Evolutionary conservation across 1,139 yeast species (phyloP).

Genomic region (Diutina scorzettiae): DNA sequence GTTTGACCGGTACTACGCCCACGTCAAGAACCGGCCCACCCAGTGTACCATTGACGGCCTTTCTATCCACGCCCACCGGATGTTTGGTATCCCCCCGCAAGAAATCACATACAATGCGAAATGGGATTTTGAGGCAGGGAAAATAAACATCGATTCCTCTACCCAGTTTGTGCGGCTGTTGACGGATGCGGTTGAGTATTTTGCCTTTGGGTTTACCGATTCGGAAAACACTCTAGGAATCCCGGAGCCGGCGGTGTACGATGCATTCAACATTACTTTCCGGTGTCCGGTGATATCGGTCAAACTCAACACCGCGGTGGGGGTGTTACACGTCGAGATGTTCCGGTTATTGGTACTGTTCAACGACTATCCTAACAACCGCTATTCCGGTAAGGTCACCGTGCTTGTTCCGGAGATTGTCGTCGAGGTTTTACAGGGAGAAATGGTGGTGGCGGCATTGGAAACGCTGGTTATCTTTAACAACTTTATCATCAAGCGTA

Average conservation of each 20-base stretch:
- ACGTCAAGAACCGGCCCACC: constrained; percentile 11
- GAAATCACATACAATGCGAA: constrained; percentile 83
- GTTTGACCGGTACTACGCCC: not conserved
- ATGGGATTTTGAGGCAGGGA: constrained; percentile 74
- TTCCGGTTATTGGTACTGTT: constrained; percentile 32
- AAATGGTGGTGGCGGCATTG: constrained; percentile 16
- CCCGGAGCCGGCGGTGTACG: constrained; percentile 47
- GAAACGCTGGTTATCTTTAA: constrained; percentile 48
- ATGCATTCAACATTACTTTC: constrained; percentile 52
- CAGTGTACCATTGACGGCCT: constrained; percentile 53
- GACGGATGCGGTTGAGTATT: constrained; percentile 27
- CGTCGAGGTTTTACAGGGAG: constrained; percentile 17
- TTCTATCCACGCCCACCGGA: constrained; percentile 70
- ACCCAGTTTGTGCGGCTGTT: constrained; percentile 38
- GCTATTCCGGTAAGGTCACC: constrained; percentile 49
- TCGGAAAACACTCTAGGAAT: constrained; percentile 60
- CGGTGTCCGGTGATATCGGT: constrained; percentile 26
- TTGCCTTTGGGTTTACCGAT: constrained; percentile 58
- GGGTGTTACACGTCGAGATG: constrained; percentile 17
- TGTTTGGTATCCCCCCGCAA: constrained; percentile 84
- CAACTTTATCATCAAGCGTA: constrained; percentile 40
- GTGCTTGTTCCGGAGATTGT: constrained; percentile 37
- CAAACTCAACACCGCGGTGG: constrained; percentile 13
- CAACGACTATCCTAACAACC: constrained; percentile 59
- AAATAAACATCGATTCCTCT: constrained; percentile 40